Evolutionary conservation across 495 filamentous ascomycete species (phyloP).

Genomic region (Lophium mytilinum): DNA sequence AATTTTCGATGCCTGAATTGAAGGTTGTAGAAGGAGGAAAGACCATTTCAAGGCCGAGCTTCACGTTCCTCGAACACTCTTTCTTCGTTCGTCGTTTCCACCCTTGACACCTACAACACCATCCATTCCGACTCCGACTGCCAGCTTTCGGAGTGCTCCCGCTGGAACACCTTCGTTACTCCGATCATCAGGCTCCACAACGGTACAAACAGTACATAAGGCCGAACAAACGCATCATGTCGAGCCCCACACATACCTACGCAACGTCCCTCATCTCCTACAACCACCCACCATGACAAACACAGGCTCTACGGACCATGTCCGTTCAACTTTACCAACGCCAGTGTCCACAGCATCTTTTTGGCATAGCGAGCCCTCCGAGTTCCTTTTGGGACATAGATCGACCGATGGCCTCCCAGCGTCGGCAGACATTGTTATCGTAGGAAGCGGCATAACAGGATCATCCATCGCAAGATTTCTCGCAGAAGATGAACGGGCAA

Average conservation of each 20-base stretch:
- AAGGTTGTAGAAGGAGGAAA: no score
- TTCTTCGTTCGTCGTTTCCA: no score
- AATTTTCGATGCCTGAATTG: no score
- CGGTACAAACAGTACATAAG: not conserved
- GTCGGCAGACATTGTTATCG: conserved; percentile 55
- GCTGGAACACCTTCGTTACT: no score
- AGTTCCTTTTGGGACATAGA: conserved; percentile 48
- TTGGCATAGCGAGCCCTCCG: conserved; percentile 58
- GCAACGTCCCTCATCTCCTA: not conserved
- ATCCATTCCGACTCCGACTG: no score
- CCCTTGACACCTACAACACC: no score
- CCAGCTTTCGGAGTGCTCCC: no score
- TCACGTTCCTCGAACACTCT: no score
- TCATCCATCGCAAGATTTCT: conserved; percentile 58
- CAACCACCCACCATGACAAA: not conserved
- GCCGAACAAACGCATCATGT: not conserved
- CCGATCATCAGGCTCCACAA: no score
- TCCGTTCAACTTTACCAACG: conserved; percentile 12
- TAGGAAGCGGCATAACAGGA: conserved; percentile 68
- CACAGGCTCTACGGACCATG: not conserved
- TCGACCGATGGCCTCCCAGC: conserved; percentile 53
- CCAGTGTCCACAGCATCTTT: conserved; percentile 51
- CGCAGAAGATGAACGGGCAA: conserved; percentile 35
- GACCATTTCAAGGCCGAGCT: no score
- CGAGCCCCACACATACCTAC: not conserved